Evolutionary conservation across 306 rosid species (phyloP).

Genomic region (Vachellia pachyceras): DNA sequence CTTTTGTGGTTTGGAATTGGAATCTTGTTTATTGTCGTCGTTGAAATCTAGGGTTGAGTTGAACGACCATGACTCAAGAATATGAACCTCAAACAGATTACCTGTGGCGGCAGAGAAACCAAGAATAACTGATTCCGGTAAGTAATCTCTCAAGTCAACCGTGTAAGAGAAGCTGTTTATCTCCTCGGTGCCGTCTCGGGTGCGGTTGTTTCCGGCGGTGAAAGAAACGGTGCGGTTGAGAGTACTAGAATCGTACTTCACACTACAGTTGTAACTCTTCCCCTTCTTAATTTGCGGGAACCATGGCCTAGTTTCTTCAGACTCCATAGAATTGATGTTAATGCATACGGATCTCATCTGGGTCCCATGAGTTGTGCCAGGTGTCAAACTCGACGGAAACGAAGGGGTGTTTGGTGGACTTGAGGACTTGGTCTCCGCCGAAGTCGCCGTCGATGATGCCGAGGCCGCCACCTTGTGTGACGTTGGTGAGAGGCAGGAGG

Average conservation of each 20-base stretch:
- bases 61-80: constrained; percentile 46
- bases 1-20: neutral
- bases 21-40: no score
- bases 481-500: constrained; percentile 21
- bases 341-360: constrained; percentile 45
- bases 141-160: constrained; percentile 41
- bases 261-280: constrained; percentile 43
- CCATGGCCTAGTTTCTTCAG: constrained; percentile 35
- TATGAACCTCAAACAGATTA: constrained; percentile 29
- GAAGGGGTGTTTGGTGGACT: constrained; percentile 36
- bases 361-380: constrained; percentile 36
- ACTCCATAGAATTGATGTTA: constrained; percentile 48
- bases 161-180: constrained; percentile 5
- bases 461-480: constrained; percentile 43
- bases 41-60: constrained; percentile 39
- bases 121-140: constrained; percentile 42
- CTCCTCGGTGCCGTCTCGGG: neutral
- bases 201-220: neutral
- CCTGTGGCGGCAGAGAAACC: constrained; percentile 54
- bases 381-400: constrained; percentile 60
- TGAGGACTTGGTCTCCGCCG: neutral
- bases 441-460: constrained; percentile 40
- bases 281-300: neutral
- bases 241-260: constrained; percentile 43
- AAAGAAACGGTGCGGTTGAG: constrained; percentile 34